Percentiles rank a stretch among this genome's conserved stretches.
phyloP scores from a whole-genome alignment of 2,329 filamentous ascomycete species.

The Parastagonospora nodorum region DNA sequence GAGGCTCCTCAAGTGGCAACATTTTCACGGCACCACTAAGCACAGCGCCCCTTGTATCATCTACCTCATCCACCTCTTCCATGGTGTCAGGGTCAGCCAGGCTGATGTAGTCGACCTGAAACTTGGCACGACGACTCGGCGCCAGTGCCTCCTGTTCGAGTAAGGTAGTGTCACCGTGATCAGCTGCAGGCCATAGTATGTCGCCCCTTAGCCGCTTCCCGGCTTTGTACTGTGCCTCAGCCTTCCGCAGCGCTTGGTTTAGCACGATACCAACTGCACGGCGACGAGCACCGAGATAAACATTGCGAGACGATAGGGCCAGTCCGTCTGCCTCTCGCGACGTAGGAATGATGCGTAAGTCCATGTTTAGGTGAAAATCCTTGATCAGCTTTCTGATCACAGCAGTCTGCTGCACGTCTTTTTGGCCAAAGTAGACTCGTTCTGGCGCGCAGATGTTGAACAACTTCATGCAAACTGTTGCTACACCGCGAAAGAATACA shows the following conservation, averaged over 20 bases:
- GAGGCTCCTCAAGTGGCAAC: conserved; percentile 74
- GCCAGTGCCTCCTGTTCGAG: conserved; percentile 66
- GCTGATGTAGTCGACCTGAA: conserved; percentile 91
- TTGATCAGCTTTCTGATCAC: conserved; percentile 84
- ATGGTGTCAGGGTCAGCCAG: conserved; percentile 84
- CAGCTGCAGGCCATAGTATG: conserved; percentile 74
- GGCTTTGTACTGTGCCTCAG: conserved; percentile 67
- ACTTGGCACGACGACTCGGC: conserved; percentile 67
- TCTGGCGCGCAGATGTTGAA: conserved; percentile 83
- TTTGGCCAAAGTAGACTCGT: conserved; percentile 91
- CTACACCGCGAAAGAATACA: conserved; percentile 95
- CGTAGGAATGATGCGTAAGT: conserved; percentile 76
- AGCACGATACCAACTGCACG: conserved; percentile 75
- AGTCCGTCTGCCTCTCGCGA: conserved; percentile 79
- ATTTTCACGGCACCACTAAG: conserved; percentile 92
- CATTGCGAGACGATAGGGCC: conserved; percentile 90
- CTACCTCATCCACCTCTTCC: conserved; percentile 75
- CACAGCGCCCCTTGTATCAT: conserved; percentile 74
- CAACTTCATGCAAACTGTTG: conserved; percentile 93
- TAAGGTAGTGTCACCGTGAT: conserved; percentile 61
- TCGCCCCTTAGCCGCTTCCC: conserved; percentile 62
- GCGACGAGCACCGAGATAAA: conserved; percentile 81
- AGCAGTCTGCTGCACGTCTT: conserved; percentile 95
- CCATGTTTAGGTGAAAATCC: conserved; percentile 80
- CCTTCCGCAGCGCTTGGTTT: conserved; percentile 69